Conservation (phyloP, 2,329 filamentous ascomycete genomes). For the Aspergillus eucalypticola region DNA sequence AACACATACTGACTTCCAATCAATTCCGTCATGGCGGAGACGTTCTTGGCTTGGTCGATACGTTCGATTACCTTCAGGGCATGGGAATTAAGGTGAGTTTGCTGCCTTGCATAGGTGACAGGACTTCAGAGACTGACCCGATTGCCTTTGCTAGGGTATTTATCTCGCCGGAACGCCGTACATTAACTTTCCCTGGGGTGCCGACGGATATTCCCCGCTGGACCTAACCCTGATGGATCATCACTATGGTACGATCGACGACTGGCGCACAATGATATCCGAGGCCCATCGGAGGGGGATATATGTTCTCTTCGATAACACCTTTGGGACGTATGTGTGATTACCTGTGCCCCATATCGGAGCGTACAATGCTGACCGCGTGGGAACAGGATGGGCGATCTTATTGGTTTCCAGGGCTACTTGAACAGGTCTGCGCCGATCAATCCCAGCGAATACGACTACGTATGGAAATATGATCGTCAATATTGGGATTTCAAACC, state of each 20-base stretch:
- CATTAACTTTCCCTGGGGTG: slow-evolving; percentile 64
- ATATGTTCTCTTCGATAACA: slow-evolving; percentile 67
- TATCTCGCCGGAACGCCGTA: slow-evolving; percentile 63
- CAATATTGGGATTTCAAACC: slow-evolving; percentile 60
- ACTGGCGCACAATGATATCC: slow-evolving; percentile 58
- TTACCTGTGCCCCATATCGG: background rate
- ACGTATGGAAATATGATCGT: slow-evolving; percentile 55
- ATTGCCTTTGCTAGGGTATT: slow-evolving; percentile 45
- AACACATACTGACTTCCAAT: slow-evolving; percentile 60
- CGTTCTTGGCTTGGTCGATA: slow-evolving; percentile 56
- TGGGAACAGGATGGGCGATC: slow-evolving; percentile 52
- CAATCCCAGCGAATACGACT: slow-evolving; percentile 56
- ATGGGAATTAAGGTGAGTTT: slow-evolving; percentile 60
- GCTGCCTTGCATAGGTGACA: background rate
- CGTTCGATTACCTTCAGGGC: slow-evolving; percentile 63
- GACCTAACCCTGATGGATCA: slow-evolving; percentile 64
- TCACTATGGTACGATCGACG: slow-evolving; percentile 59
- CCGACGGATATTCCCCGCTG: slow-evolving; percentile 60
- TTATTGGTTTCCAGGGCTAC: slow-evolving; percentile 51
- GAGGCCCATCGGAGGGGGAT: slow-evolving; percentile 62
- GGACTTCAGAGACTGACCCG: too few species aligned
- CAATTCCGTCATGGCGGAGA: slow-evolving; percentile 65
- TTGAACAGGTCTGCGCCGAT: slow-evolving; percentile 56
- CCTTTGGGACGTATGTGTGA: slow-evolving; percentile 56
- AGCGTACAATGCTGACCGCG: background rate